Evolutionary conservation across 805 yeast species (phyloP).

Genomic region (Kazachstania psychrophila): DNA sequence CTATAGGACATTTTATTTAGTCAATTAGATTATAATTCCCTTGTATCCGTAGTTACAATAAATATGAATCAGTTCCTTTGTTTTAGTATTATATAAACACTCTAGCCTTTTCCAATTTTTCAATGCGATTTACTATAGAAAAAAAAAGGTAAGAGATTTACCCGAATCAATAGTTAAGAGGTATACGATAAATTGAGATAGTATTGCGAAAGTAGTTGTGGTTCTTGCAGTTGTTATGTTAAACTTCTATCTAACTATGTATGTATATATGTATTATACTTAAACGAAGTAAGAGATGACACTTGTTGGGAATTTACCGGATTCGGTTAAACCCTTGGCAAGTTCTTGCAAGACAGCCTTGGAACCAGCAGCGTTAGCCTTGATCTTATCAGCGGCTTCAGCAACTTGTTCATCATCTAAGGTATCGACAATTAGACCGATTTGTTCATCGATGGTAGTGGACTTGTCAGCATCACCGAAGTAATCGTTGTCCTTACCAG

Average conservation of each 20-base stretch:
- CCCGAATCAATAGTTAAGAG: too few species aligned
- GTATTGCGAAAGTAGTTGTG: not conserved
- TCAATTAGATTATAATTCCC: too few species aligned
- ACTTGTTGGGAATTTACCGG: slow-evolving; percentile 47
- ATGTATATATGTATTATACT: not conserved
- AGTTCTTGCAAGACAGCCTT: slow-evolving; percentile 51
- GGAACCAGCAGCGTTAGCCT: slow-evolving; percentile 43
- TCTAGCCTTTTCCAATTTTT: too few species aligned
- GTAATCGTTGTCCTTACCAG: slow-evolving; percentile 76
- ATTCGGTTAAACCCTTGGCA: slow-evolving; percentile 43
- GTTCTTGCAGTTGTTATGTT: too few species aligned
- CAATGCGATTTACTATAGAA: too few species aligned
- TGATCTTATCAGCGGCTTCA: slow-evolving; percentile 60
- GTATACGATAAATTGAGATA: too few species aligned
- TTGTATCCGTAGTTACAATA: too few species aligned
- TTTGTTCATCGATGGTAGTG: slow-evolving; percentile 63
- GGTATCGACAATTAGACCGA: slow-evolving; percentile 67
- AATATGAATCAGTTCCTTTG: too few species aligned
- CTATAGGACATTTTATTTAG: slow-evolving; percentile 4
- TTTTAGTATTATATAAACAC: too few species aligned
- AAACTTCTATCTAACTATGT: not conserved
- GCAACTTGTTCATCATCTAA: slow-evolving; percentile 73
- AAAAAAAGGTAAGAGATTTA: too few species aligned
- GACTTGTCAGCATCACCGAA: slow-evolving; percentile 71
- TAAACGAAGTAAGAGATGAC: slow-evolving; percentile 45